Conservation (phyloP, 768 basidiomycete species). For the Russula abietina region DNA sequence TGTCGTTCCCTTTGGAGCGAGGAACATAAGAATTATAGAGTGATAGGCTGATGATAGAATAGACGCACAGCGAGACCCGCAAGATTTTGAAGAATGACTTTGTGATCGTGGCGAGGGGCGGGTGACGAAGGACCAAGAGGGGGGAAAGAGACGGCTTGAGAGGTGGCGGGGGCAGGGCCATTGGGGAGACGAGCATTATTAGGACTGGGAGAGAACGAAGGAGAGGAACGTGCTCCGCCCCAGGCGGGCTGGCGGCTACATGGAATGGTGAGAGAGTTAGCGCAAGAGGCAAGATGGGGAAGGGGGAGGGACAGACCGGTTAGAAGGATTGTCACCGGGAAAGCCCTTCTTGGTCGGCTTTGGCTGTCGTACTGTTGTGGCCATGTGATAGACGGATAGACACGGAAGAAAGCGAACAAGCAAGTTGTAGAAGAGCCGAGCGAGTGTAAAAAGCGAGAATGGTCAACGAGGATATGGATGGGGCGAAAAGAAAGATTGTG, state of each 20-base stretch:
- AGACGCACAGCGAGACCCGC: constrained; percentile 55
- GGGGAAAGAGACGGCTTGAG: constrained; percentile 31
- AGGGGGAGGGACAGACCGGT: constrained; percentile 41
- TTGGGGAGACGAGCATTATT: constrained; percentile 40
- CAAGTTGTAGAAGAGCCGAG: constrained; percentile 30
- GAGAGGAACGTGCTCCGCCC: constrained; percentile 62
- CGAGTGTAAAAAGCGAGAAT: constrained; percentile 30
- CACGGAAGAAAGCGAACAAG: constrained; percentile 30
- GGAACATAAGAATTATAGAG: not conserved
- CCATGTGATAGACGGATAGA: constrained; percentile 26
- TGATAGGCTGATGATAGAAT: not conserved
- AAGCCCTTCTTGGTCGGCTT: constrained; percentile 60
- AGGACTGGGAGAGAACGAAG: constrained; percentile 56
- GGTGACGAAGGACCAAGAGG: constrained; percentile 34
- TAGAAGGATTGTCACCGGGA: constrained; percentile 40
- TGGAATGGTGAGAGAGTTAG: not conserved
- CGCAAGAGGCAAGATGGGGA: constrained; percentile 21
- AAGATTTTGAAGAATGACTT: constrained; percentile 49
- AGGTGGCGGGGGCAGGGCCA: constrained; percentile 35
- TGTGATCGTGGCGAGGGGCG: constrained; percentile 35
- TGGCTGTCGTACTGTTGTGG: constrained; percentile 41
- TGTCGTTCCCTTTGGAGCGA: constrained; percentile 54
- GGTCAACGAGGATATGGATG: constrained; percentile 11
- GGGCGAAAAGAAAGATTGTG: constrained; percentile 14
- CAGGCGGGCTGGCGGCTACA: constrained; percentile 49